Evolutionary conservation across 1,139 yeast species (phyloP), one percentile per base, ranked within the genome.

Genomic region (Blastobotrys petasosporus): DNA sequence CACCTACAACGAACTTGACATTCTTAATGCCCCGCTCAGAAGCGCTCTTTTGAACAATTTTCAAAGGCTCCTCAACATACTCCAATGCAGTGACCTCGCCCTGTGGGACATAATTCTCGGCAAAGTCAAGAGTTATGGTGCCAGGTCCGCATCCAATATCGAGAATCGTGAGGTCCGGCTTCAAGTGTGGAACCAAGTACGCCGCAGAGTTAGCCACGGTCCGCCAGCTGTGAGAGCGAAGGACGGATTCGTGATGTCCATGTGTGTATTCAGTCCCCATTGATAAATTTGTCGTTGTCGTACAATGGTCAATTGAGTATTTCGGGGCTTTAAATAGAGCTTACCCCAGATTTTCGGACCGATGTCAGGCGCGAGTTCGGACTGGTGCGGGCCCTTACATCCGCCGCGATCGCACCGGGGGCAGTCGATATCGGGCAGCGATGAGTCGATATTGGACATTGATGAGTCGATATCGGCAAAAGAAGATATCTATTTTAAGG

Each of bases 121-220:
- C 71, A 35, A 68, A 52, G 47, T 67, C 73, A 13, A 60, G 48
- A 10, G 71, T 67, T 41, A 70, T 70, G 15, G 73, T 59, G 1
- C 73, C 75, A 2, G 74, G 74, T 0, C 75, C 75, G 50, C 68
- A 66, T 1, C 75, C 75, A 12, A 70, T 69, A 51, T 71, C 75
- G 16, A 70, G 60, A n/a, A 70, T 57, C 35, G 54, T 52, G 42
- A 57, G 55, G 34, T 58, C 54, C 4, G 64, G 59, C 47, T 64
- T 57, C 39, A 70, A 47, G 29, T 61, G 56, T 2, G 67, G 65
- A 16, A 67, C 49, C 41, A 67, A 46, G 50, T 60, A 69, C 1
- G 55, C 57, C 4, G 64, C 57, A 3, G 69, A 64, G 49, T 65
- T 65, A 30, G 54, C 60, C 1, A 66, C 70, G 2, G 60, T 64